A percentile compares a stretch with the other conserved stretches of the same genome.
phyloP scores from a whole-genome alignment of 495 filamentous ascomycete species.

The Tuber calosporum region DNA sequence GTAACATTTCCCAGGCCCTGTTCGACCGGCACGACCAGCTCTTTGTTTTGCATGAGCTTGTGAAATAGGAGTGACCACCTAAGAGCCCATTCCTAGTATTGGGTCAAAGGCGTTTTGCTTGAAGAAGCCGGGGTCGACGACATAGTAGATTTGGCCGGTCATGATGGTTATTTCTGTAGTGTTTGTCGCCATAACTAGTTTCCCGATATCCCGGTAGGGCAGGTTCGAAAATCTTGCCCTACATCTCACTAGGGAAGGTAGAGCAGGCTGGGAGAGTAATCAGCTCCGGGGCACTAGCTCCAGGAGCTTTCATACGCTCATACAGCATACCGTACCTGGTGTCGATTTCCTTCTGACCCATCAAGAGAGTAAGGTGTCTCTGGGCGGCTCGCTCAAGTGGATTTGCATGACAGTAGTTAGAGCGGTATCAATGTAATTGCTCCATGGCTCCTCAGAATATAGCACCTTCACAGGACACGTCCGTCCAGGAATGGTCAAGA shows the following conservation, averaged over 20 bases:
- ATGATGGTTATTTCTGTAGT: conserved; percentile 98
- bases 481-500: conserved; percentile 91
- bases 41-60: conserved; percentile 97
- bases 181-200: conserved; percentile 97
- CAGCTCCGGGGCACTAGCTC: conserved; percentile 81
- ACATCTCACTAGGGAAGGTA: conserved; percentile 84
- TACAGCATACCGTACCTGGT: conserved; percentile 85
- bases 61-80: conserved; percentile 89
- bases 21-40: conserved; percentile 85
- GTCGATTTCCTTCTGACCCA: conserved; percentile 97
- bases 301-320: conserved; percentile 93
- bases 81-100: conserved; percentile 91
- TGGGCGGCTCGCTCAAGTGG: conserved; percentile 79
- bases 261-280: conserved; percentile 92
- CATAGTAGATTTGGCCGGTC: conserved; percentile 94
- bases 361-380: conserved; percentile 91
- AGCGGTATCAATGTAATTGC: conserved; percentile 93
- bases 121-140: conserved; percentile 93
- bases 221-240: conserved; percentile 88
- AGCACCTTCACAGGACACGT: conserved; percentile 93
- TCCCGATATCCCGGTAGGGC: conserved; percentile 78
- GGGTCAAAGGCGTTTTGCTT: conserved; percentile 97
- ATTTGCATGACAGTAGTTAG: conserved; percentile 97
- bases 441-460: conserved; percentile 88
- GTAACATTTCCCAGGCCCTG: conserved; percentile 93